Evolutionary conservation across 208 protist species (phyloP).

Genomic region (Sergeia podlipaevii): DNA sequence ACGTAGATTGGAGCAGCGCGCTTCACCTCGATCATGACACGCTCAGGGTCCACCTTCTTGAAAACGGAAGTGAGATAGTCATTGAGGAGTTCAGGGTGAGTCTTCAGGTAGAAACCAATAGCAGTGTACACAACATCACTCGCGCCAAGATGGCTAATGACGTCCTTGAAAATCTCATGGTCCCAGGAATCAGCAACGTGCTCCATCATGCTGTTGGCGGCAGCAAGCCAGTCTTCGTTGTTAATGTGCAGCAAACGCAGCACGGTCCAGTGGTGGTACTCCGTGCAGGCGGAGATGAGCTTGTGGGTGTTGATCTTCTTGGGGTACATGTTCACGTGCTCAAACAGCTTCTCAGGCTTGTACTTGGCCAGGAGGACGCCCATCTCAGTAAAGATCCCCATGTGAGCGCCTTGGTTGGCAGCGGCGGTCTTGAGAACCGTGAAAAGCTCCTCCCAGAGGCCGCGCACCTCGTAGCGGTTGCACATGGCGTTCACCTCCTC

Average conservation of each 20-base stretch:
- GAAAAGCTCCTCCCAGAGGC: slow-evolving; percentile 96
- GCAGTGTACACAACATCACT: slow-evolving; percentile 97
- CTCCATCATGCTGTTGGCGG: slow-evolving; percentile 96
- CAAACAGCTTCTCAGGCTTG: slow-evolving; percentile 98
- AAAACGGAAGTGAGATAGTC: slow-evolving; percentile 96
- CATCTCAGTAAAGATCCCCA: slow-evolving; percentile 99
- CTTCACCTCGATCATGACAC: slow-evolving; percentile 93
- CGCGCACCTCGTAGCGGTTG: slow-evolving; percentile 82
- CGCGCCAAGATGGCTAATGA: slow-evolving; percentile 94
- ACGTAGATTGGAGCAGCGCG: slow-evolving; percentile 88
- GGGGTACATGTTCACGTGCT: slow-evolving; percentile 98
- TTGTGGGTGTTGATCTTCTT: slow-evolving; percentile 97
- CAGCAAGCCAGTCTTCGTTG: slow-evolving; percentile 99
- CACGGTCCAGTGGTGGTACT: slow-evolving; percentile 95
- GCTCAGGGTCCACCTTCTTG: slow-evolving; percentile 95
- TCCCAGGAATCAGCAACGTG: slow-evolving; percentile 97
- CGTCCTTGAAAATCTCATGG: slow-evolving; percentile 98
- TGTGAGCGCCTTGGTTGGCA: slow-evolving; percentile 95
- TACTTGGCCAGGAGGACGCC: slow-evolving; percentile 99
- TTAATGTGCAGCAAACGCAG: slow-evolving; percentile 96
- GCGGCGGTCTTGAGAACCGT: slow-evolving; percentile 94
- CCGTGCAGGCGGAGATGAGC: slow-evolving; percentile 93
- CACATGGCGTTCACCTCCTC: slow-evolving; percentile 97
- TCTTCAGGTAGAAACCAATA: slow-evolving; percentile 97
- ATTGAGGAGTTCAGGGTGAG: slow-evolving; percentile 91